These are phyloP conservation scores for Mortierella sp. DNA, from an alignment of 371 early-diverging fungal species.

Conservation along the genomic window DNA sequence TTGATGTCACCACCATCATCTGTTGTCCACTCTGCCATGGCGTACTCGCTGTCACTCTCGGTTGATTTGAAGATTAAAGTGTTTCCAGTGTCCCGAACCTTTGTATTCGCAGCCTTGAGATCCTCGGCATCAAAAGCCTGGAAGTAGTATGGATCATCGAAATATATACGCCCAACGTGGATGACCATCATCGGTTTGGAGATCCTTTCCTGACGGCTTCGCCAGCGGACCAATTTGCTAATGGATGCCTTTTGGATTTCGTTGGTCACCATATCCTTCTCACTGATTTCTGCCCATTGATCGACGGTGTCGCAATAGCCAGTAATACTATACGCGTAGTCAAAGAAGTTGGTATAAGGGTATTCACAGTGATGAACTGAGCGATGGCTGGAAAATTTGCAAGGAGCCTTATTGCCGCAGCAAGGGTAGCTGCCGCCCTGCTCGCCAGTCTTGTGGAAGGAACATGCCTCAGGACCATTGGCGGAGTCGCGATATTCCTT, in stretches of 20 bases:
- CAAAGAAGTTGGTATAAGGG: constrained; percentile 57
- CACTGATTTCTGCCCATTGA: constrained; percentile 31
- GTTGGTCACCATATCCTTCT: constrained; percentile 37
- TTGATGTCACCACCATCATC: constrained; percentile 37
- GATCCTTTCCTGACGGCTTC: constrained; percentile 22
- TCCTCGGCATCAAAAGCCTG: constrained; percentile 38
- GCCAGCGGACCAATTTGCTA: constrained; percentile 53
- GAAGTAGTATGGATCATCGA: constrained; percentile 41
- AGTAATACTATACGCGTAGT: constrained; percentile 45
- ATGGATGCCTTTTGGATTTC: constrained; percentile 32
- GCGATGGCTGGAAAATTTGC: constrained; percentile 56
- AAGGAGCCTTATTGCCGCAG: constrained; percentile 58
- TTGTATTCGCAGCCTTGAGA: constrained; percentile 27
- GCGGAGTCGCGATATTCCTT: constrained; percentile 56
- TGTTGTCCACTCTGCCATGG: constrained; percentile 56
- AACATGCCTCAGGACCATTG: constrained; percentile 61
- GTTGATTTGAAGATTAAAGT: constrained; percentile 28
- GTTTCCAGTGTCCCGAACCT: constrained; percentile 11
- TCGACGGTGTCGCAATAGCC: constrained; percentile 53
- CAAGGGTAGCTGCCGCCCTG: constrained; percentile 44
- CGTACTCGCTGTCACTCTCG: constrained; percentile 25
- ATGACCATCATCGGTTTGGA: constrained; percentile 49
- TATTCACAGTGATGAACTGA: constrained; percentile 60
- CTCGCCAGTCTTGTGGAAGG: constrained; percentile 55
- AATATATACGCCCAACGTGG: constrained; percentile 45